These are phyloP conservation scores for Coniochaeta ligniaria DNA, from an alignment of 2,329 filamentous ascomycete species.

Conservation along the genomic window DNA sequence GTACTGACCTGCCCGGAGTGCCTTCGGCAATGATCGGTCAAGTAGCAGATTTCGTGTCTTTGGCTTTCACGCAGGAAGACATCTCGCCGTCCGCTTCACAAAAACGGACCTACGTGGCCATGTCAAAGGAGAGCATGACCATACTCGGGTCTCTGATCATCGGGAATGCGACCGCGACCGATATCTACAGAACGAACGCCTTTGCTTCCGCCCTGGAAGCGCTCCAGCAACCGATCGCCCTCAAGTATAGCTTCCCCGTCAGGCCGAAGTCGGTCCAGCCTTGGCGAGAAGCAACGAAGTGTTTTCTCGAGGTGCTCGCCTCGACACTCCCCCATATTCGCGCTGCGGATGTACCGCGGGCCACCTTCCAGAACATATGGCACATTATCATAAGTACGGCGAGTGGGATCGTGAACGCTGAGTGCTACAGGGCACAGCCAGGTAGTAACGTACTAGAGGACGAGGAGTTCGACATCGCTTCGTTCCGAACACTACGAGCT, in stretches of 20 bases:
- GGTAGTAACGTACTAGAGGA: constrained; percentile 53
- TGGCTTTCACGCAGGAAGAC: constrained; percentile 52
- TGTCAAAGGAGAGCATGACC: constrained; percentile 75
- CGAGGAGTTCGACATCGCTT: constrained; percentile 72
- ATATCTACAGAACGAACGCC: constrained; percentile 64
- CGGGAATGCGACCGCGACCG: constrained; percentile 51
- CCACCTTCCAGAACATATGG: constrained; percentile 59
- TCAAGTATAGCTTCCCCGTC: constrained; percentile 75
- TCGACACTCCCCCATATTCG: constrained; percentile 56
- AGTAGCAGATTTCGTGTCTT: constrained; percentile 61
- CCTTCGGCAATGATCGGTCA: constrained; percentile 62
- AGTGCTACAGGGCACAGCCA: constrained; percentile 40
- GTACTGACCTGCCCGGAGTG: constrained; percentile 57
- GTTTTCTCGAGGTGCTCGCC: constrained; percentile 60
- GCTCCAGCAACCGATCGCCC: constrained; percentile 60
- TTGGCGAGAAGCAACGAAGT: constrained; percentile 75
- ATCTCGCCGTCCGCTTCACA: constrained; percentile 25
- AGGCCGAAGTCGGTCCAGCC: constrained; percentile 63
- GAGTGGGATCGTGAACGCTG: constrained; percentile 63
- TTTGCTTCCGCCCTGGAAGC: constrained; percentile 59
- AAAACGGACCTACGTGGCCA: constrained; percentile 78
- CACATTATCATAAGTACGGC: constrained; percentile 55
- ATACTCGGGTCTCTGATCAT: constrained; percentile 57
- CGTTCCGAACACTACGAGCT: constrained; percentile 61
- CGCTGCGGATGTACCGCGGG: constrained; percentile 35